These are phyloP conservation scores for Chrysanthemum lavandulifolium DNA, from an alignment of 129 eudicot genomes.

Conservation along the genomic window DNA sequence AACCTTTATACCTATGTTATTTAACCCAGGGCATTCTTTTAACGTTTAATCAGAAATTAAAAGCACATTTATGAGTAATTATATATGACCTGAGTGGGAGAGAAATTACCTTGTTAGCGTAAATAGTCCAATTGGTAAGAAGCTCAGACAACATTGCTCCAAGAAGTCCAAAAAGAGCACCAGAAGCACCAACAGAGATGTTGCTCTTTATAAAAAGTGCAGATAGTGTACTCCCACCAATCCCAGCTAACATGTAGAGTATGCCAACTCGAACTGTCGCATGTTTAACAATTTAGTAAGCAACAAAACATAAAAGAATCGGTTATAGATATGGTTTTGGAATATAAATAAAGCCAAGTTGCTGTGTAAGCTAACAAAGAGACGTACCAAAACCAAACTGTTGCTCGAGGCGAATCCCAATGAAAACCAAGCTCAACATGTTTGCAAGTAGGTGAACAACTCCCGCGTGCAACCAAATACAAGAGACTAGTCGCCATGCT, in stretches of 20 bases:
- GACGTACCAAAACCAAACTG: constrained; percentile 83
- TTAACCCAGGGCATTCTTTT: neutral
- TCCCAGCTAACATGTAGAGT: constrained; percentile 69
- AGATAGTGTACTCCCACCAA: constrained; percentile 89
- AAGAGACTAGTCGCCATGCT: constrained; percentile 90
- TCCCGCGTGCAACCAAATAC: constrained; percentile 94
- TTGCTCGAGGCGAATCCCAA: constrained; percentile 97
- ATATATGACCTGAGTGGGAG: neutral
- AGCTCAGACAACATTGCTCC: constrained; percentile 98
- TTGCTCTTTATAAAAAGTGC: constrained; percentile 65
- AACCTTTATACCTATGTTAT: neutral
- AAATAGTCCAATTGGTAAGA: constrained; percentile 85
- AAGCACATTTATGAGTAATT: neutral
- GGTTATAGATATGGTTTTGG: neutral
- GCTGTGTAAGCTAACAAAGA: neutral
- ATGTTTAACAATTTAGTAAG: neutral
- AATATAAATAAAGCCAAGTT: neutral
- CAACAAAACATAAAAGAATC: neutral
- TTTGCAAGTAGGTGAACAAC: constrained; percentile 87
- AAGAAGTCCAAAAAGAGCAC: constrained; percentile 93
- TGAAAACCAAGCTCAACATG: constrained; percentile 87
- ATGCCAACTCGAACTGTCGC: constrained; percentile 81
- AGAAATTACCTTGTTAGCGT: constrained; percentile 74
- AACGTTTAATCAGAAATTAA: constrained; percentile 1
- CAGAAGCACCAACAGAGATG: constrained; percentile 97